Evolutionary conservation across 768 basidiomycete genomes (phyloP).

Genomic region (Suillus spraguei): DNA sequence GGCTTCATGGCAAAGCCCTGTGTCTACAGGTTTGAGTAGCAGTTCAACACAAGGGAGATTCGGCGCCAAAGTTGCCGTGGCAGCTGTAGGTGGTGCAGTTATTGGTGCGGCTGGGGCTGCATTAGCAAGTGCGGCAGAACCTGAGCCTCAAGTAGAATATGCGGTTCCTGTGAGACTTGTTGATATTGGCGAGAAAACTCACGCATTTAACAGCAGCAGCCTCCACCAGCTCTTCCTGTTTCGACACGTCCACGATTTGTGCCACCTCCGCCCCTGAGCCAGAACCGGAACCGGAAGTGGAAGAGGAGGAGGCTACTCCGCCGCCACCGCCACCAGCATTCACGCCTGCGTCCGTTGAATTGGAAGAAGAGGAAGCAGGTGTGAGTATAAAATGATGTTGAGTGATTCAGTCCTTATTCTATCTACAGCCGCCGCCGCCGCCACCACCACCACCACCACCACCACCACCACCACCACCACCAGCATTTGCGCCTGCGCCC

Average conservation of each 20-base stretch:
- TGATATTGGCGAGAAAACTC: constrained; percentile 1
- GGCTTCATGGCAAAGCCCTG: constrained; percentile 48
- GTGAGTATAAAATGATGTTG: constrained; percentile 4
- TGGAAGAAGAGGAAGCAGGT: constrained; percentile 18
- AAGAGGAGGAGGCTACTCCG: constrained; percentile 22
- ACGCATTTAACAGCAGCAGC: constrained; percentile 30
- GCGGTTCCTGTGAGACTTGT: constrained; percentile 29
- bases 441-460: constrained; percentile 36
- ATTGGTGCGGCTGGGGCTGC: constrained; percentile 33
- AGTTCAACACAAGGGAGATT: constrained; percentile 45
- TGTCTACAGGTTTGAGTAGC: constrained; percentile 34
- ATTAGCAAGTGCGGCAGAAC: constrained; percentile 24
- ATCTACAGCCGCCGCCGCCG: constrained; percentile 34
- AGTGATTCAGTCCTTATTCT: constrained; percentile 18
- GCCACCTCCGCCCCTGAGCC: constrained; percentile 21
- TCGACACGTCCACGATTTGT: constrained; percentile 22
- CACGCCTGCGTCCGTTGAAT: constrained; percentile 32
- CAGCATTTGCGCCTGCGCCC: constrained; percentile 35
- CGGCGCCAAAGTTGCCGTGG: constrained; percentile 28
- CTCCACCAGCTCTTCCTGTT: constrained; percentile 25
- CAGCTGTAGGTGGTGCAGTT: constrained; percentile 37
- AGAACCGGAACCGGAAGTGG: constrained; percentile 24
- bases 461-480: too few relatives aligned
- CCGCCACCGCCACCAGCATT: constrained; percentile 35
- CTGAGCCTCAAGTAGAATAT: constrained; percentile 34